A percentile compares a stretch with the other conserved stretches of the same genome.
phyloP scores from a whole-genome alignment of 306 rosid species.

The Trifolium fragiferum region DNA sequence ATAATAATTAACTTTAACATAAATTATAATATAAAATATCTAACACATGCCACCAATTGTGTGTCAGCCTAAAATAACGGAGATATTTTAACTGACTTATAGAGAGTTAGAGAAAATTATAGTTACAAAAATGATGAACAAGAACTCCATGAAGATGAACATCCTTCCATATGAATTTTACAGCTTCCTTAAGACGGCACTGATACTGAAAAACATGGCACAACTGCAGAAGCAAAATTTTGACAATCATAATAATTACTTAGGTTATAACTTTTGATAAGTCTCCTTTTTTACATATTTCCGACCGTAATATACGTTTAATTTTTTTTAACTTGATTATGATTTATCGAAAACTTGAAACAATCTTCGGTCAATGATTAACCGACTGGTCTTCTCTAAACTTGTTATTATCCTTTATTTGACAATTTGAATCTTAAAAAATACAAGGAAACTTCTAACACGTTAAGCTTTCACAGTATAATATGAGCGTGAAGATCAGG shows the following conservation, averaged over 20 bases:
- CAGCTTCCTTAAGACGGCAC: constrained; percentile 81
- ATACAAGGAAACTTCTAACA: no score
- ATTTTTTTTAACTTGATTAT: no score
- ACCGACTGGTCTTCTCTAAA: no score
- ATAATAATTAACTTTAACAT: no score
- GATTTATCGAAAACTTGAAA: neutral
- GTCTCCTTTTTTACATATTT: neutral
- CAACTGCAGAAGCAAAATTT: constrained; percentile 59
- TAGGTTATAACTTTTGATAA: constrained; percentile 6
- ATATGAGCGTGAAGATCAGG: no score
- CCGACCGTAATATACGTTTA: no score
- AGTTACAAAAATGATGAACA: constrained; percentile 55
- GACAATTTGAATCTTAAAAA: no score
- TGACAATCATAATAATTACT: constrained; percentile 10
- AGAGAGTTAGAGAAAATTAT: constrained; percentile 22
- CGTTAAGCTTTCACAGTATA: no score
- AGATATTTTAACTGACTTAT: constrained; percentile 12
- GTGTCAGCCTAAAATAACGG: constrained; percentile 73
- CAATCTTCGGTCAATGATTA: no score
- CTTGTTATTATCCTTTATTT: no score
- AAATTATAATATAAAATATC: no score
- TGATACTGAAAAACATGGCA: constrained; percentile 88
- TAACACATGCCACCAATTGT: constrained; percentile 99
- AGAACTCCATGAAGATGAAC: constrained; percentile 76
- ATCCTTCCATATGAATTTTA: constrained; percentile 83